A percentile compares a stretch with the other conserved stretches of the same genome.
Evolutionary conservation across 208 protist genomes (phyloP).

Genomic region (Trypanosoma cruzi): DNA sequence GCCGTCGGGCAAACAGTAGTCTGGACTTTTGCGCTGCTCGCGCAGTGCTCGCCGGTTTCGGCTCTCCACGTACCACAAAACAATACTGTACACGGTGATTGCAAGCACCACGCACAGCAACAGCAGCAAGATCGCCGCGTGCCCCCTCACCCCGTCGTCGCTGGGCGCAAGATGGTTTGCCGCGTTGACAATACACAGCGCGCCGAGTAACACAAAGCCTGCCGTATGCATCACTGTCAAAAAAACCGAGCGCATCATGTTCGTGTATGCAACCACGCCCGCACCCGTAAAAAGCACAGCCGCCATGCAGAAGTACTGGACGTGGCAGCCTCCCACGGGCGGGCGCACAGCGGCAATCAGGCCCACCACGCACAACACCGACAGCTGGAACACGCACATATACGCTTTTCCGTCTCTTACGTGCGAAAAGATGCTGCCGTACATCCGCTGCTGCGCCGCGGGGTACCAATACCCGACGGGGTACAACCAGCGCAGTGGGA

Average conservation of each 20-base stretch:
- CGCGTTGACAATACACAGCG: conserved; percentile 11
- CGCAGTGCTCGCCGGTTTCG: conserved; percentile 1
- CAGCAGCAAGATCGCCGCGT: conserved; percentile 9
- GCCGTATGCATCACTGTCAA: too few relatives aligned
- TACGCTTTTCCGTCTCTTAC: conserved; percentile 12
- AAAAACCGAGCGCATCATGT: conserved; percentile 22
- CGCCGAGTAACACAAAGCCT: background rate
- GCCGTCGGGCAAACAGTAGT: background rate
- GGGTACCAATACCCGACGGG: too few relatives aligned
- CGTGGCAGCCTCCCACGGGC: too few relatives aligned
- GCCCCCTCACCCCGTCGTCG: conserved; percentile 3
- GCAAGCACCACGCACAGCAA: conserved; percentile 10
- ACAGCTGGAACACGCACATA: conserved; percentile 11
- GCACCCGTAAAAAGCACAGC: conserved; percentile 8
- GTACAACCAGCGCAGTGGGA: conserved; percentile 5
- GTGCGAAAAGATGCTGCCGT: background rate
- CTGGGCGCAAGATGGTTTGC: background rate
- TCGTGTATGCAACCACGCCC: background rate
- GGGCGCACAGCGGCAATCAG: too few relatives aligned
- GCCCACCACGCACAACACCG: too few relatives aligned
- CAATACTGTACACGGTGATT: background rate
- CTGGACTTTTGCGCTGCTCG: background rate
- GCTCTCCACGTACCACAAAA: conserved; percentile 5
- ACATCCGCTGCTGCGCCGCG: too few relatives aligned
- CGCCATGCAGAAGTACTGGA: conserved; percentile 22